Percentiles rank a stretch among this genome's conserved stretches.
Conservation (phyloP, 257 asterid genomes). For the Lithospermum erythrorhizon region DNA sequence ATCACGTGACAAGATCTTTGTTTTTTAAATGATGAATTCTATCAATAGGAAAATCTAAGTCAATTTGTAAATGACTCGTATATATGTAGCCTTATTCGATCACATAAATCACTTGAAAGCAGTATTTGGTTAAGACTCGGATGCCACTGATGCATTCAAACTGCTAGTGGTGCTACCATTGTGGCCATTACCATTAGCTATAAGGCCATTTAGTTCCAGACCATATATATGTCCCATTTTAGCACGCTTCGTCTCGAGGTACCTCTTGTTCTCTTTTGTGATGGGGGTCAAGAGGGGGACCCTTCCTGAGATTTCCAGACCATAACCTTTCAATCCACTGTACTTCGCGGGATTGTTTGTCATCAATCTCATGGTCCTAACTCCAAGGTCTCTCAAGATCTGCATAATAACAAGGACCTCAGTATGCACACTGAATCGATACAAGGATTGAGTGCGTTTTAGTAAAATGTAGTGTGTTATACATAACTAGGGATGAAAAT, state of each 20-base stretch:
- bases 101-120: not conserved
- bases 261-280: constrained; percentile 76
- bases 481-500: not conserved
- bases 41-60: not conserved
- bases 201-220: constrained; percentile 38
- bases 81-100: too few relatives aligned
- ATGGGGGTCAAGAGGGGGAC: constrained; percentile 70
- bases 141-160: constrained; percentile 3
- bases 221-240: constrained; percentile 94
- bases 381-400: constrained; percentile 95
- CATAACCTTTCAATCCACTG: constrained; percentile 87
- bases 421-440: not conserved
- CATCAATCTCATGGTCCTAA: constrained; percentile 90
- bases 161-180: constrained; percentile 24
- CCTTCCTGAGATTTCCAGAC: constrained; percentile 71
- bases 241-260: constrained; percentile 79
- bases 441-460: not conserved
- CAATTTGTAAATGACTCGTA: not conserved
- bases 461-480: not conserved
- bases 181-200: constrained; percentile 32
- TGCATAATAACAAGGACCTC: constrained; percentile 21
- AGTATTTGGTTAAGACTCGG: constrained; percentile 15
- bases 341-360: constrained; percentile 96
- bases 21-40: too few relatives aligned
- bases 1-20: too few relatives aligned